Conservation (phyloP, 441 rosid species). For the Erodium chrysanthum region DNA sequence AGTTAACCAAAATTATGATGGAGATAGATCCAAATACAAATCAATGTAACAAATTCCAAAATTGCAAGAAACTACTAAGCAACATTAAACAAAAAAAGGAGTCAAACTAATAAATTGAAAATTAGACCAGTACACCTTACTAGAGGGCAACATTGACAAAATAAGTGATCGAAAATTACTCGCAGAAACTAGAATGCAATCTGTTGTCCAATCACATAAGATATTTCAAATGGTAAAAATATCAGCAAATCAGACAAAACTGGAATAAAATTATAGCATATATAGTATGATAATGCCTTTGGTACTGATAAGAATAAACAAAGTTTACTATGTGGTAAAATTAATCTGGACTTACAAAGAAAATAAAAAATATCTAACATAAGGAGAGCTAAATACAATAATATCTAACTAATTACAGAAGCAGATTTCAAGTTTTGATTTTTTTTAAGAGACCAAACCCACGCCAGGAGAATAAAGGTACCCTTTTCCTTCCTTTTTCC, state of each 20-base stretch:
- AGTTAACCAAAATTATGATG: background rate
- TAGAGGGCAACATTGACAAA: no score
- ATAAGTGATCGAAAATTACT: no score
- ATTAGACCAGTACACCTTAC: no score
- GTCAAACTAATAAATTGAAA: no score
- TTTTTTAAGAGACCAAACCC: background rate
- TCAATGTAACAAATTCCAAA: background rate
- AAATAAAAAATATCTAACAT: background rate
- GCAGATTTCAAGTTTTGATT: background rate
- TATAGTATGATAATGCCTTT: background rate
- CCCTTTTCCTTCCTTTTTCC: background rate
- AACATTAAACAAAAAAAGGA: background rate
- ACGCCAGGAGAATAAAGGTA: background rate
- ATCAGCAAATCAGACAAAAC: background rate
- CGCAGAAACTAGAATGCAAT: constrained; percentile 1
- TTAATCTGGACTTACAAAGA: background rate
- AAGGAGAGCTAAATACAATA: background rate
- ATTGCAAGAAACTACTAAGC: background rate
- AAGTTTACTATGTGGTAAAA: background rate
- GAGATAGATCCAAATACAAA: background rate
- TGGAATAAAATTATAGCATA: background rate
- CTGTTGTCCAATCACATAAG: background rate
- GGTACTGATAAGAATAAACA: background rate
- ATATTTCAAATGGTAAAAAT: background rate
- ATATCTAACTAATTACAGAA: background rate